Evolutionary conservation across 176 grass and related monocot species (phyloP), one percentile per base, ranked within the genome.

Genomic region (Paspalum notatum): DNA sequence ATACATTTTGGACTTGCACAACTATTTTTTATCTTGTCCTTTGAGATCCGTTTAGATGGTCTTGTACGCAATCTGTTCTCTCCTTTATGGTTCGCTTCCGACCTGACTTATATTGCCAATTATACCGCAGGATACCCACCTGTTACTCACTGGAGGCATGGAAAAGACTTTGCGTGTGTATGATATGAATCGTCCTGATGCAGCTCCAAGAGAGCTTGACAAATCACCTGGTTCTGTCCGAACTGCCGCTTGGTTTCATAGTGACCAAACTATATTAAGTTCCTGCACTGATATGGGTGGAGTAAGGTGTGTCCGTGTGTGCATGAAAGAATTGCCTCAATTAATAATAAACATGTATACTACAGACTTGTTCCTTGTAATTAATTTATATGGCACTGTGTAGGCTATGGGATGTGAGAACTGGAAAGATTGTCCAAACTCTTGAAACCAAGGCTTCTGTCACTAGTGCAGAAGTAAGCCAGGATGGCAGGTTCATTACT

Each of bases 151-250:
- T 80, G 96, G 96, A 86, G 96, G 96, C 9, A 70, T 99, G 70
- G 96, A 99, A 78, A 99, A 99, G 72, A 87, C 89, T 63, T 79
- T 99, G 68, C 92, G 96, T 25, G 75, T 95, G 78, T 95, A 91
- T 82, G 96, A 99, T 85, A 86, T 99, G 90, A 99, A 99, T 67
- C 90, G 86, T 54, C 96, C 90, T 73, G 96, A 99, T 91, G 92
- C 96, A 77, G 70, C 90, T 56, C 92, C 96, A 37, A 93, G 92
- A 85, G 89, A 99, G 82, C 75, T 99, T 87, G 96, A 99, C 68
- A 99, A 95, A 74, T 87, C 93, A 58, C 96, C 96, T 51, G 96
- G 92, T 79, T 90, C 86, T 51, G 82, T 91, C 15, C 90, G 96
- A 87, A 99, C 96, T 55, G 87, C 84, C 76, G 80, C 96, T 77